Conservation (phyloP, 768 basidiomycete species). For the Pulveroboletus ravenelii region DNA sequence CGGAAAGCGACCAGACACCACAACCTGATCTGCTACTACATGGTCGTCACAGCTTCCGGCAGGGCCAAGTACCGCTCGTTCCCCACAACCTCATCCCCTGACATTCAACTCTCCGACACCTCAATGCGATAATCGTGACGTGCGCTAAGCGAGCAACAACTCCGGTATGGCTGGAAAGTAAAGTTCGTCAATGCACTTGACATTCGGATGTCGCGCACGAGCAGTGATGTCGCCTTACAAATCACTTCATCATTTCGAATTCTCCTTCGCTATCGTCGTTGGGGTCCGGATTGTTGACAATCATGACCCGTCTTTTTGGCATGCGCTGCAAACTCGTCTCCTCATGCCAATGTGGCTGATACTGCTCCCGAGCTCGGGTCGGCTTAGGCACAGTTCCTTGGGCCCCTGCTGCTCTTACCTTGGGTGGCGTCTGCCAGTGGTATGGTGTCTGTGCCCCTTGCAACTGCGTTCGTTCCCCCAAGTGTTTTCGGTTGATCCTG, state of each 20-base stretch:
- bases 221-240: constrained; percentile 1
- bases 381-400: constrained; percentile 1
- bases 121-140: not conserved
- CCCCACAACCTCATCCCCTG: not conserved
- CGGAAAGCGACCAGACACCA: constrained; percentile 10
- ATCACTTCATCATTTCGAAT: constrained; percentile 14
- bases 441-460: constrained; percentile 1
- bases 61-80: not conserved
- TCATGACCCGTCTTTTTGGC: constrained; percentile 25
- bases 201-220: not conserved
- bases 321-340: constrained; percentile 15
- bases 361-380: constrained; percentile 7
- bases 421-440: constrained; percentile 12
- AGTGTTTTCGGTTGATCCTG: constrained; percentile 11
- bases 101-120: not conserved
- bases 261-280: constrained; percentile 27
- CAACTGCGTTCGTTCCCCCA: constrained; percentile 5
- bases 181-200: not conserved
- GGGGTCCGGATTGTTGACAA: constrained; percentile 28
- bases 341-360: constrained; percentile 11
- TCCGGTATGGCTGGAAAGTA: not conserved
- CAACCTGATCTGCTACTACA: too few species aligned
- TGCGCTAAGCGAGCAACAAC: not conserved
- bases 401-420: constrained; percentile 13
- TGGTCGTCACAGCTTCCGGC: not conserved